Conservation (phyloP, 2,329 filamentous ascomycete genomes). For the Verticillium dahliae region DNA sequence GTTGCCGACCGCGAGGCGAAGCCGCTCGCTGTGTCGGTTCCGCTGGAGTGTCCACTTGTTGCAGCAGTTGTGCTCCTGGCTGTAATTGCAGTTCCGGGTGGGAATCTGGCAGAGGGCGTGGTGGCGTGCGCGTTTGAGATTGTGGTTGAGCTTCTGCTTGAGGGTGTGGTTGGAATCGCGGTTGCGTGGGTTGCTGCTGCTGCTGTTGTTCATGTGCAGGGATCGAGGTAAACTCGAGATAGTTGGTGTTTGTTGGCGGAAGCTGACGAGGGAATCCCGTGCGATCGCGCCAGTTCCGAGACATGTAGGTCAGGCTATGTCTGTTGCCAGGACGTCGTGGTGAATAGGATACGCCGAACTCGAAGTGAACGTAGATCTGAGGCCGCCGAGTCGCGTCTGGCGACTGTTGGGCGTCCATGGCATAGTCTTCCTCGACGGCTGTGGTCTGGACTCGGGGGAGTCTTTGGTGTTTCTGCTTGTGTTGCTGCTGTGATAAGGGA, state of each 20-base stretch:
- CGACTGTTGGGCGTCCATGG: slow-evolving; percentile 16
- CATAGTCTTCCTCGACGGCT: background rate
- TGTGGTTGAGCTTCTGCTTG: background rate
- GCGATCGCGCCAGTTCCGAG: slow-evolving; percentile 34
- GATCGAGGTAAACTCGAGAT: slow-evolving; percentile 17
- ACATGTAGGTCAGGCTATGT: slow-evolving; percentile 40
- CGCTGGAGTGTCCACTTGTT: background rate
- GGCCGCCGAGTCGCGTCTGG: slow-evolving; percentile 19
- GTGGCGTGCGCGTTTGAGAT: background rate
- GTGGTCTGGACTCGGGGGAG: background rate
- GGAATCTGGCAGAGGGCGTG: background rate
- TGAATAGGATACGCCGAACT: slow-evolving; percentile 45
- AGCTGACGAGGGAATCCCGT: slow-evolving; percentile 36
- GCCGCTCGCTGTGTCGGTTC: background rate
- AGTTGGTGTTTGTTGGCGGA: slow-evolving; percentile 38
- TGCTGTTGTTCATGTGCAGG: slow-evolving; percentile 13
- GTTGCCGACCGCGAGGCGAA: background rate
- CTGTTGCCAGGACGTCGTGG: slow-evolving; percentile 33
- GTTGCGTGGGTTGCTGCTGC: slow-evolving; percentile 1
- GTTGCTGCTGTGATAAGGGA: slow-evolving; percentile 11
- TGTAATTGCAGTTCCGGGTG: background rate
- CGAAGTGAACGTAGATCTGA: slow-evolving; percentile 43
- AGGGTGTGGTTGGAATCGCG: background rate
- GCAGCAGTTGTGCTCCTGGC: background rate
- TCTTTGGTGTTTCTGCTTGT: background rate